These are phyloP conservation scores for Venturia asperata DNA, from an alignment of 2,329 filamentous ascomycete species.

Conservation along the genomic window DNA sequence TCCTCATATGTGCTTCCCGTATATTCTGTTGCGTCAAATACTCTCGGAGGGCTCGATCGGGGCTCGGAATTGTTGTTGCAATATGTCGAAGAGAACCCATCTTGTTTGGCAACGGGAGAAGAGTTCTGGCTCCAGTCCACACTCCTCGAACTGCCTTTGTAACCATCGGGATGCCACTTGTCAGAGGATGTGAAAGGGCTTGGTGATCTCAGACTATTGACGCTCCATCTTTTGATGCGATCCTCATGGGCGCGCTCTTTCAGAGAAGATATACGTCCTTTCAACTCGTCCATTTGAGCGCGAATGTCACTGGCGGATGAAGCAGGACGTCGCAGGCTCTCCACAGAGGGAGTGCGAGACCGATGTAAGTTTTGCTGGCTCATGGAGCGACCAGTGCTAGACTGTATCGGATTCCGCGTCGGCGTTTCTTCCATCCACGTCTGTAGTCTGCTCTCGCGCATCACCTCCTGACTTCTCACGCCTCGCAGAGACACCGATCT, in stretches of 20 bases:
- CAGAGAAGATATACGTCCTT: conserved; percentile 74
- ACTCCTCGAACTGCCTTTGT: conserved; percentile 22
- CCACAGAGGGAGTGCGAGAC: conserved; percentile 26
- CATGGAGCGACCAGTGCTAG: conserved; percentile 16
- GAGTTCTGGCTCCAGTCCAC: conserved; percentile 21
- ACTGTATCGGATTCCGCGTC: conserved; percentile 26
- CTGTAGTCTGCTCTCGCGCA: conserved; percentile 27
- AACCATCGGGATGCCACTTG: conserved; percentile 40
- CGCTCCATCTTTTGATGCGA: conserved; percentile 66
- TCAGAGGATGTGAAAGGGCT: conserved; percentile 74
- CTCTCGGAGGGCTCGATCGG: not conserved
- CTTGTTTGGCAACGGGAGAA: not conserved
- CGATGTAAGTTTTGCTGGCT: conserved; percentile 26
- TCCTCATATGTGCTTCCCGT: conserved; percentile 26
- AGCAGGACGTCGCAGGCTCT: conserved; percentile 52
- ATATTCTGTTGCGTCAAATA: conserved; percentile 21
- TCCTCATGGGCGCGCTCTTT: conserved; percentile 74
- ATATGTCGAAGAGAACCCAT: conserved; percentile 1
- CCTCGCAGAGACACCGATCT: conserved; percentile 17
- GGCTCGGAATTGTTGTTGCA: not conserved
- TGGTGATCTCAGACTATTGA: conserved; percentile 60
- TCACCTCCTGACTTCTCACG: conserved; percentile 31
- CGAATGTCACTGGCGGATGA: conserved; percentile 69
- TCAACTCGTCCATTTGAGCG: conserved; percentile 78
- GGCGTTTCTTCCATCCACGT: conserved; percentile 18